Evolutionary conservation across 805 yeast genomes (phyloP).

Genomic region (Maudiozyma barnettii): DNA sequence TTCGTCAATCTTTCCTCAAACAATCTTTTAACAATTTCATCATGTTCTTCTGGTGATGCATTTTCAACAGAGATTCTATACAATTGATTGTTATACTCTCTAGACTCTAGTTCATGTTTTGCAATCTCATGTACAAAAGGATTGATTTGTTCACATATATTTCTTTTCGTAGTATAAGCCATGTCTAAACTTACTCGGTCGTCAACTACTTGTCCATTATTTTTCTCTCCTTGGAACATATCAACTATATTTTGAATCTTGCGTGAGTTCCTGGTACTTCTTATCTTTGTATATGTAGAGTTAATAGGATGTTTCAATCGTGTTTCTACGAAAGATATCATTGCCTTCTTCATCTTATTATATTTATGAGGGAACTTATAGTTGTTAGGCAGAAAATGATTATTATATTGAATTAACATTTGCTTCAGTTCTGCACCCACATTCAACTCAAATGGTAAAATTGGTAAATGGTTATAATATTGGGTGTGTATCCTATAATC

Average conservation of each 20-base stretch:
- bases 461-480: conserved; percentile 9
- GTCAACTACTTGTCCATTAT: neutral
- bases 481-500: conserved; percentile 20
- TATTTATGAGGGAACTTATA: neutral
- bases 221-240: conserved; percentile 11
- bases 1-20: conserved; percentile 10
- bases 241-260: conserved; percentile 18
- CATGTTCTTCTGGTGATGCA: conserved; percentile 9
- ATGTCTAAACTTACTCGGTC: conserved; percentile 10
- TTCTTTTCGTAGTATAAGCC: conserved; percentile 3
- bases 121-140: conserved; percentile 24
- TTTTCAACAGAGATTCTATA: conserved; percentile 8
- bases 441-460: conserved; percentile 20
- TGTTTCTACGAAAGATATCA: conserved; percentile 10
- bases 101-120: conserved; percentile 12
- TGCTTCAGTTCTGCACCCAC: conserved; percentile 7
- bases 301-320: conserved; percentile 7
- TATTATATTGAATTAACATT: neutral
- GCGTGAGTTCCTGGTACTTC: conserved; percentile 24
- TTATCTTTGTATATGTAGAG: conserved; percentile 1
- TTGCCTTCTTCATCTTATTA: conserved; percentile 7
- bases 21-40: conserved; percentile 16
- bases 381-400: neutral
- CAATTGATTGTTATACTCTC: conserved; percentile 12
- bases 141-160: conserved; percentile 13